phyloP scores from a whole-genome alignment of 2,329 filamentous ascomycete species.

The Teratosphaeriaceae sp. region DNA sequence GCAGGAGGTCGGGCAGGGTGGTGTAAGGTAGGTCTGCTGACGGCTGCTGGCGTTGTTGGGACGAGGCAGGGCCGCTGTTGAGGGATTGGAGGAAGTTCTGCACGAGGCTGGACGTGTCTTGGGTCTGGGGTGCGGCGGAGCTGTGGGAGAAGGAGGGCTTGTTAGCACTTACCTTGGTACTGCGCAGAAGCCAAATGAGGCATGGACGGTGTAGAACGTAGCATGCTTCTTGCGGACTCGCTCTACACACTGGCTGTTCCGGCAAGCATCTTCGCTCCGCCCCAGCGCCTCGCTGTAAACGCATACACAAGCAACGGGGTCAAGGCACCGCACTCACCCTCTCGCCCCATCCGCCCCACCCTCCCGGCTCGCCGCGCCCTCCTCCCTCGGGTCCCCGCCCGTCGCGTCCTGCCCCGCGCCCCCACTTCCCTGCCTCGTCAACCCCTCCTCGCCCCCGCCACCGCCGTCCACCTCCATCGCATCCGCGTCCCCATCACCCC shows the following conservation, averaged over 20 bases:
- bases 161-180: constrained; percentile 20
- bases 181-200: background rate
- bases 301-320: constrained; percentile 2
- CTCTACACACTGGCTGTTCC: background rate
- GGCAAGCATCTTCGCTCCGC: background rate
- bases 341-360: constrained; percentile 93
- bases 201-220: background rate
- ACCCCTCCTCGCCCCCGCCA: too few relatives aligned
- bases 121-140: too few relatives aligned
- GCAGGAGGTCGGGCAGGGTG: constrained; percentile 77
- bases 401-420: constrained; percentile 83
- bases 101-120: constrained; percentile 69
- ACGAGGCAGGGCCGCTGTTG: too few relatives aligned
- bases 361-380: constrained; percentile 81
- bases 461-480: constrained; percentile 64
- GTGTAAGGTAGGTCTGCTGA: constrained; percentile 63
- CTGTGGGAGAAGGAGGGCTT: constrained; percentile 19
- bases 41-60: constrained; percentile 25
- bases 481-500: constrained; percentile 33
- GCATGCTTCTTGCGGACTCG: background rate
- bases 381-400: constrained; percentile 83
- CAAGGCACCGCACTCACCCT: constrained; percentile 79
- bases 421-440: constrained; percentile 59
- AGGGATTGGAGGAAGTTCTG: constrained; percentile 85
- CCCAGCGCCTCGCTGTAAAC: constrained; percentile 10